Evolutionary conservation across 257 asterid genomes (phyloP), one percentile per base, ranked within the genome.

Genomic region (Coffea canephora): DNA sequence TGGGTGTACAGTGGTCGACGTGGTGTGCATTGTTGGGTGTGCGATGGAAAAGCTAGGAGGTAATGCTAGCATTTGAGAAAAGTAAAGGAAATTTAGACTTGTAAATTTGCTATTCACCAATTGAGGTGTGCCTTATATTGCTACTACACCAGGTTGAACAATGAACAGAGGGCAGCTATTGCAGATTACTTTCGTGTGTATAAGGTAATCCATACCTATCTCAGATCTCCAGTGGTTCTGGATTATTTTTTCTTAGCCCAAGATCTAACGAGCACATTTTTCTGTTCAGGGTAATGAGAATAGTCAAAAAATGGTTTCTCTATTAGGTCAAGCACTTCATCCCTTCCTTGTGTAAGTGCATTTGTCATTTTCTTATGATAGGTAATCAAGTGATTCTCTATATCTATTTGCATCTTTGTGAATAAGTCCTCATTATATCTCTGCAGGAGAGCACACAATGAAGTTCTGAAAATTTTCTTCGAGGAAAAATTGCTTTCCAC

Each of bases 1-100:
- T 94, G 98, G 98, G 98, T 92, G 64, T 94, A 90, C 79, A 94
- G 98, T 85, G 97, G 98, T 12, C 89, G 98, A 43, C 98, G 98
- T 86, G 98, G 98, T 83, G 99, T 95, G 82, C 98, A 91, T 83
- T 95, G 97, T 81, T 95, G 98, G 99, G 99, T 95, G 74, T 95
- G 99, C 83, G 99, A 95, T 83, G 93, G 91, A 74, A 94, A 89
- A 83, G 98, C 97, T 18, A 89, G 98, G 89, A 88, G 98, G 97
- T 94, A 87, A 71, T 81, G 77, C 66, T 76, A 83, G 79, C 71
- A 11, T 73, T 76, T 25, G 45, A 65, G 43, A 46, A 68, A 49
- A 39, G 49, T 14, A 25, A 6, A 13, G 43, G 6, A 45, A 25
- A 43, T 31, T 39, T 16, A n/a, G 49, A 25, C 62, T 50, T 8